Conservation (phyloP, 106 monocot species). For the Dioscorea zingiberensis region DNA sequence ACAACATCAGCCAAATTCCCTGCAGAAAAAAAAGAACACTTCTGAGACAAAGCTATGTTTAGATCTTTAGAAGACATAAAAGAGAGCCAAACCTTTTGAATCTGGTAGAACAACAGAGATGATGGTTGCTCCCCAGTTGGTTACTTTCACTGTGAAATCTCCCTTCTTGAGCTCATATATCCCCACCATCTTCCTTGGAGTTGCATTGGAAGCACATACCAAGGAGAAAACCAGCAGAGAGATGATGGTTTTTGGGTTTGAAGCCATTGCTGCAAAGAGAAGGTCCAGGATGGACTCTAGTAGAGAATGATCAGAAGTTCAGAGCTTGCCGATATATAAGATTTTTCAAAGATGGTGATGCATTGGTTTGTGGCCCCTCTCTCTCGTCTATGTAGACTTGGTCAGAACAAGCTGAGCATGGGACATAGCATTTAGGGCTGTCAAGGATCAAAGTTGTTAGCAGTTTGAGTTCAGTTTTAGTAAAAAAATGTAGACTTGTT, state of each 20-base stretch:
- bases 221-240: slow-evolving; percentile 6
- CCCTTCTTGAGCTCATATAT: slow-evolving; percentile 65
- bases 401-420: no score
- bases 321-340: no score
- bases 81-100: slow-evolving; percentile 41
- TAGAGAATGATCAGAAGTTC: no score
- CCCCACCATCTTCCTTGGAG: slow-evolving; percentile 26
- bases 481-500: no score
- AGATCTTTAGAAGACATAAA: neutral
- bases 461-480: no score
- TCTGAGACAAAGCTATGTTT: no score
- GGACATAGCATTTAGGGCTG: no score
- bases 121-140: slow-evolving; percentile 86
- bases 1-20: slow-evolving; percentile 70
- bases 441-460: no score
- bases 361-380: no score
- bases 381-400: no score
- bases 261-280: slow-evolving; percentile 5
- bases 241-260: neutral
- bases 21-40: slow-evolving; percentile 10
- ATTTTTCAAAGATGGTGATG: no score
- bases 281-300: no score
- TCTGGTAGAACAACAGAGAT: slow-evolving; percentile 77
- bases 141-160: slow-evolving; percentile 77
- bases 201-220: slow-evolving; percentile 5